These are phyloP conservation scores for Globisporangium echinulatum DNA, from an alignment of 352 stramenopile species.

Conservation along the genomic window DNA sequence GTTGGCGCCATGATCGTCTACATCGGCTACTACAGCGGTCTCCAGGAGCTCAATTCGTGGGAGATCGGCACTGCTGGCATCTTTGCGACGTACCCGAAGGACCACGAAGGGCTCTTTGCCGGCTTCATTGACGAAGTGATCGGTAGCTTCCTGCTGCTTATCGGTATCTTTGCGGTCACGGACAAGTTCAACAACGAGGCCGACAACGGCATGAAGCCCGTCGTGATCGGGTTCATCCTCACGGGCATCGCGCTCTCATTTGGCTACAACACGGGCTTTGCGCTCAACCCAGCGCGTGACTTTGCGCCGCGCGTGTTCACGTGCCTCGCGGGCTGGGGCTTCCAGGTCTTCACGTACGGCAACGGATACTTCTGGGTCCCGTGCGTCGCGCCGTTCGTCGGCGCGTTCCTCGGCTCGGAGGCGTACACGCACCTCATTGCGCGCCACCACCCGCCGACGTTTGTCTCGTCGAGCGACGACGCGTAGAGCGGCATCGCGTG, in stretches of 20 bases:
- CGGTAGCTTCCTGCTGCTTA: constrained; percentile 48
- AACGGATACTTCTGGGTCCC: constrained; percentile 78
- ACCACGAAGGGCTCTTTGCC: constrained; percentile 47
- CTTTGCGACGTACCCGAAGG: constrained; percentile 70
- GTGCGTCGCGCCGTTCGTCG: constrained; percentile 62
- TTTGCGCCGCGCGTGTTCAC: constrained; percentile 66
- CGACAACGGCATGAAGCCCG: constrained; percentile 55
- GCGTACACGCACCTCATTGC: constrained; percentile 63
- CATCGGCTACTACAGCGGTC: constrained; percentile 51
- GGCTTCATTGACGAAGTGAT: constrained; percentile 63
- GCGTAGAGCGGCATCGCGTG: constrained; percentile 3
- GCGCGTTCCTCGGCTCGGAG: constrained; percentile 47
- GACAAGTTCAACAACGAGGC: constrained; percentile 73
- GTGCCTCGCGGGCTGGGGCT: constrained; percentile 50
- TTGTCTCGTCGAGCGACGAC: constrained; percentile 27
- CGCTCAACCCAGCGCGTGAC: constrained; percentile 66
- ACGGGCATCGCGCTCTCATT: constrained; percentile 73
- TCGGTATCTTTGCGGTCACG: constrained; percentile 61
- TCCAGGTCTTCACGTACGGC: constrained; percentile 57
- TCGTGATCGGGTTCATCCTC: constrained; percentile 68
- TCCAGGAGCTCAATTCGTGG: constrained; percentile 52
- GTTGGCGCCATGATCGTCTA: constrained; percentile 60
- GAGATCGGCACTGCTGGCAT: constrained; percentile 58
- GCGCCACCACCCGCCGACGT: constrained; percentile 51
- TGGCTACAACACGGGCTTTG: constrained; percentile 75